Base-by-base conservation (phyloP, 73 alveolate species). In the Tetrahymena borealis region DNA sequence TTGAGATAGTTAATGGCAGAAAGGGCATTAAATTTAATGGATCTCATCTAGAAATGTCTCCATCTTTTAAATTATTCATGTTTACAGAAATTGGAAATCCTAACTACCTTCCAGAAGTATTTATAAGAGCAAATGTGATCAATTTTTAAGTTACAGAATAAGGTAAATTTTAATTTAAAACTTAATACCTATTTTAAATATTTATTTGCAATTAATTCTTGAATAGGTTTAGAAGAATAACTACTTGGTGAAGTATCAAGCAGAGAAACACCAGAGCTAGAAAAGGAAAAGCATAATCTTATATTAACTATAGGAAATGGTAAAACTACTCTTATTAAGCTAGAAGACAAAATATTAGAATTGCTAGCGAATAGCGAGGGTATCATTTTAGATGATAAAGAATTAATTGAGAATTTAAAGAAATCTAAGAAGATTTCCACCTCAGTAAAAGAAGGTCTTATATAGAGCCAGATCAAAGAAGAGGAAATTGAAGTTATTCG, bases 61-160 rank as follows among this genome's bases (percentile, higher is more conserved):
- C 95, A 32, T 95, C 97, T 5, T 98, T 98, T 92, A 96, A 97
- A 91, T 96, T 98, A 39, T 97, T 94, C 90, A 96, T 98, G 98
- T 95, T 97, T 32, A 97, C 99, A 28, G 97, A 97, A 91, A 94
- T 97, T 97, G 97, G 99, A 15, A 98, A 97, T 93, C 99, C 99
- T n/a, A 97, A 97, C 77, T 97, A 94, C 94, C 91, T 97, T 79
- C 99, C 99, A 7, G 99, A 98, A 94, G 95, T 97, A 91, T 97
- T 97, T 78, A 97, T 98, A 78, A 97, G 98, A 96, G 99, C 97
- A 0, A 96, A 98, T 40, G 97, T 98, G 36, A 97, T 98, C 32
- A 98, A 98, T 94, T 98, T 98, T 95, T 97, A 99, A 13, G 99
- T 98, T 38, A 98, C 99, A 9, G 97, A 96, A 40, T 95, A 96